Evolutionary conservation across 2,329 filamentous ascomycete genomes (phyloP).

Genomic region (Hymenoscyphus linearis): DNA sequence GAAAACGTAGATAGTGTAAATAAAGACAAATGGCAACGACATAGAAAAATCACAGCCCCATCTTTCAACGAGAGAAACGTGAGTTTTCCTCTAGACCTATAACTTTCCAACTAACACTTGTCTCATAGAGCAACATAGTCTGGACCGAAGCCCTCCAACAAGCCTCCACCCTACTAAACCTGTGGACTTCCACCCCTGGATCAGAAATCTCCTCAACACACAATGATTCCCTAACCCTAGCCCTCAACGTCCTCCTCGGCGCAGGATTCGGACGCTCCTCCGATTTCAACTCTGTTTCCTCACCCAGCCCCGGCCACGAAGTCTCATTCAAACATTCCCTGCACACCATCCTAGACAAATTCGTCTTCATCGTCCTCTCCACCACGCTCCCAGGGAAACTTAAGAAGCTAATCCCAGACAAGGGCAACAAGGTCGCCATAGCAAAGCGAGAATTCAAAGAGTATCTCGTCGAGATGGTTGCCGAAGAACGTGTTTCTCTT

Average conservation of each 20-base stretch:
- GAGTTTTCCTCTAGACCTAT: background rate
- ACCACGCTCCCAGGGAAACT: background rate
- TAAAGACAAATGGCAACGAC: constrained; percentile 36
- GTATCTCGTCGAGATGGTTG: constrained; percentile 12
- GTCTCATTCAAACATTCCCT: constrained; percentile 14
- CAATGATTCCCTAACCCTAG: constrained; percentile 41
- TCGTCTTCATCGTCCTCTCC: background rate
- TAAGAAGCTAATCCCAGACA: background rate
- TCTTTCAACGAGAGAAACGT: constrained; percentile 38
- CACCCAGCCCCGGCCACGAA: constrained; percentile 11
- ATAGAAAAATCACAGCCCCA: constrained; percentile 37
- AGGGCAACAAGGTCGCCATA: background rate
- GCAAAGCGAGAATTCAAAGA: constrained; percentile 8
- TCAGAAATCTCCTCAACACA: constrained; percentile 17
- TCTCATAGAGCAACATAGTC: constrained; percentile 32
- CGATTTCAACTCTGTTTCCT: constrained; percentile 3
- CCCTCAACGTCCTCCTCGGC: constrained; percentile 45
- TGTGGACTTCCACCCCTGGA: constrained; percentile 11
- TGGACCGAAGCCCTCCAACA: constrained; percentile 34
- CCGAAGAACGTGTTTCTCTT: constrained; percentile 16
- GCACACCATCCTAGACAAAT: constrained; percentile 3
- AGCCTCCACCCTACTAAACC: constrained; percentile 27
- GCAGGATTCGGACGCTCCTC: constrained; percentile 39
- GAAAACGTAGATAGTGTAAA: constrained; percentile 31
- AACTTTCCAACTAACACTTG: background rate